Percentiles rank a stretch among this genome's conserved stretches.
Evolutionary conservation across 352 stramenopile species (phyloP).

Genomic region (Phytophthora niederhauseri): DNA sequence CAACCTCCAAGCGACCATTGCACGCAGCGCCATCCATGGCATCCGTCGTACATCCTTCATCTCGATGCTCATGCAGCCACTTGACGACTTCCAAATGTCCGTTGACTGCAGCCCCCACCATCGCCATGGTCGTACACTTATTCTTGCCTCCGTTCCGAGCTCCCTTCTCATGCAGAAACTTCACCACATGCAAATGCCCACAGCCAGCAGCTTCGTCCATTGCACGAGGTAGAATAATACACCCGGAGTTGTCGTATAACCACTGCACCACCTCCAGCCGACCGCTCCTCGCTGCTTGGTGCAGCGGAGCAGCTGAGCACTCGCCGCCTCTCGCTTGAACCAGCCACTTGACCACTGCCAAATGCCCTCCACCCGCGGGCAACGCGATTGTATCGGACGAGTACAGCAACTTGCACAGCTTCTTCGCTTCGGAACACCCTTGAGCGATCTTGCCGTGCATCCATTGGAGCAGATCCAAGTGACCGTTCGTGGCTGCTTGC

Average conservation of each 20-base stretch:
- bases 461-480: slow-evolving; percentile 30
- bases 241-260: slow-evolving; percentile 27
- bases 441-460: slow-evolving; percentile 22
- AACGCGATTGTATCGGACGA: slow-evolving; percentile 25
- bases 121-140: slow-evolving; percentile 31
- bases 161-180: slow-evolving; percentile 30
- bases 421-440: not conserved
- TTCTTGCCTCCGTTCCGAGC: slow-evolving; percentile 7
- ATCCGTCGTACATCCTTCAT: slow-evolving; percentile 26
- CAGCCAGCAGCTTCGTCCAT: slow-evolving; percentile 35
- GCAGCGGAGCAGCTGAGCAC: slow-evolving; percentile 31
- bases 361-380: slow-evolving; percentile 19
- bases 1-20: slow-evolving; percentile 32
- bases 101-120: slow-evolving; percentile 26
- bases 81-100: slow-evolving; percentile 30
- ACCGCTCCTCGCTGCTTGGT: slow-evolving; percentile 28
- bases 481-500: slow-evolving; percentile 29
- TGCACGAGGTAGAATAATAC: slow-evolving; percentile 26
- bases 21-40: slow-evolving; percentile 25
- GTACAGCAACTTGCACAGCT: slow-evolving; percentile 23
- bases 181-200: slow-evolving; percentile 28
- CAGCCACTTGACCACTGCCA: slow-evolving; percentile 34
- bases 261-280: slow-evolving; percentile 23
- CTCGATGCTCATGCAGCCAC: slow-evolving; percentile 30
- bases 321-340: slow-evolving; percentile 29